These are phyloP conservation scores for Exidia glandulosa DNA, from an alignment of 768 basidiomycete species.

Conservation along the genomic window DNA sequence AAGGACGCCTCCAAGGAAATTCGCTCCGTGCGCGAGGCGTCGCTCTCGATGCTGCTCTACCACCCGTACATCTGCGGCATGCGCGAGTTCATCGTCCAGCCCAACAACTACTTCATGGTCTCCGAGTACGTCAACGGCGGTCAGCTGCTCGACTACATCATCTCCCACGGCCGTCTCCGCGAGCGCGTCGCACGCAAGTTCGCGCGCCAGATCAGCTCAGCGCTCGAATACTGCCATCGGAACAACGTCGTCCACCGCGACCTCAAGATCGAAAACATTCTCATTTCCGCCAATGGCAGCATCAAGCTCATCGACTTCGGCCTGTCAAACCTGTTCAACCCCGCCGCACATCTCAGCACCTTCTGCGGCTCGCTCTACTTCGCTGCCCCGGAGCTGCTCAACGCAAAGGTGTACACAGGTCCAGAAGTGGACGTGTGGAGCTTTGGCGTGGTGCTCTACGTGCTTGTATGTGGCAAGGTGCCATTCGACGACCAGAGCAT, in stretches of 20 bases:
- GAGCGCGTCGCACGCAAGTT: slow-evolving; percentile 97
- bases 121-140: slow-evolving; percentile 98
- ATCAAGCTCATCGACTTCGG: slow-evolving; percentile 99
- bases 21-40: slow-evolving; percentile 90
- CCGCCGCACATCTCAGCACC: slow-evolving; percentile 69
- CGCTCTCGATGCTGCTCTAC: slow-evolving; percentile 87
- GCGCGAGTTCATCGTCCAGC: slow-evolving; percentile 97
- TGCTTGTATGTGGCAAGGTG: slow-evolving; percentile 96
- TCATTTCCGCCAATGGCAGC: slow-evolving; percentile 96
- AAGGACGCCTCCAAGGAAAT: slow-evolving; percentile 95
- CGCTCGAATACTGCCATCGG: slow-evolving; percentile 91
- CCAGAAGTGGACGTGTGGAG: slow-evolving; percentile 99
- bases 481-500: slow-evolving; percentile 99
- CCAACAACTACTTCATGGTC: slow-evolving; percentile 99
- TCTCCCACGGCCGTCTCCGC: slow-evolving; percentile 89
- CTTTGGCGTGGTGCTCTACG: slow-evolving; percentile 96
- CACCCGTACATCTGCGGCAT: slow-evolving; percentile 99
- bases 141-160: slow-evolving; percentile 99
- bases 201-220: slow-evolving; percentile 92
- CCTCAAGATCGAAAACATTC: slow-evolving; percentile 99
- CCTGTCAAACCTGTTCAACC: slow-evolving; percentile 90
- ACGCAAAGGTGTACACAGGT: slow-evolving; percentile 92
- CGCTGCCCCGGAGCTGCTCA: slow-evolving; percentile 93
- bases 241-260: slow-evolving; percentile 97
- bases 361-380: slow-evolving; percentile 99